Conservation (phyloP, 2,329 filamentous ascomycete species). For the Xylariaceae sp. region DNA sequence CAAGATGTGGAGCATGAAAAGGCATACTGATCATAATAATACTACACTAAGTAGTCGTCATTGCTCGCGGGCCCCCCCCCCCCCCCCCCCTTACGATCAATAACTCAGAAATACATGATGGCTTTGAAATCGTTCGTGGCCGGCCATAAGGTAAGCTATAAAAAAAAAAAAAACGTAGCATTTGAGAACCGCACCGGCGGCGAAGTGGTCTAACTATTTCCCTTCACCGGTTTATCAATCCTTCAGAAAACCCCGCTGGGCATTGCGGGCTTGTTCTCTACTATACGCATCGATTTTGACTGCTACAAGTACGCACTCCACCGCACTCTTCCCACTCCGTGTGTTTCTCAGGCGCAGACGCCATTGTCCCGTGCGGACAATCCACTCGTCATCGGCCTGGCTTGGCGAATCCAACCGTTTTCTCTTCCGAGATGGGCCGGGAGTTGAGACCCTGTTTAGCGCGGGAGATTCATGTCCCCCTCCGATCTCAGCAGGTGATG, state of each 20-base stretch:
- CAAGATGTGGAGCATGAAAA: background rate
- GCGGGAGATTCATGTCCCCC: slow-evolving; percentile 32
- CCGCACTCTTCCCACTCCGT: slow-evolving; percentile 44
- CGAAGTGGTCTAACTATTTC: background rate
- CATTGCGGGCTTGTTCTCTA: slow-evolving; percentile 61
- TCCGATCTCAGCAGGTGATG: slow-evolving; percentile 31
- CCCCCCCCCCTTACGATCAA: background rate
- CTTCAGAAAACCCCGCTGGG: slow-evolving; percentile 55
- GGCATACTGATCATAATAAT: background rate
- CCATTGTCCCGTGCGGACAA: slow-evolving; percentile 66
- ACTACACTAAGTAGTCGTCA: background rate
- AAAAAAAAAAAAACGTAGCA: background rate
- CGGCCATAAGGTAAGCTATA: background rate
- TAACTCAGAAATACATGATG: background rate
- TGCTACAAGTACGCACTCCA: slow-evolving; percentile 68
- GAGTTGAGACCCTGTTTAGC: slow-evolving; percentile 26
- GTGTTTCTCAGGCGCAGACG: slow-evolving; percentile 57
- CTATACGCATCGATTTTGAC: slow-evolving; percentile 71
- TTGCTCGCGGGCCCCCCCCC: background rate
- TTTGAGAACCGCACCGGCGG: background rate
- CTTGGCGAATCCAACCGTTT: slow-evolving; percentile 37
- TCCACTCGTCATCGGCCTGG: slow-evolving; percentile 47
- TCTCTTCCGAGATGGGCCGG: slow-evolving; percentile 41
- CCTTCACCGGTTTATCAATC: slow-evolving; percentile 15
- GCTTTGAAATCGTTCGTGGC: background rate